Percentiles rank a stretch among this genome's conserved stretches.
These are phyloP conservation scores for Leccinum olivaceoglutinosum DNA, from an alignment of 1,284 basidiomycete species.

Conservation along the genomic window DNA sequence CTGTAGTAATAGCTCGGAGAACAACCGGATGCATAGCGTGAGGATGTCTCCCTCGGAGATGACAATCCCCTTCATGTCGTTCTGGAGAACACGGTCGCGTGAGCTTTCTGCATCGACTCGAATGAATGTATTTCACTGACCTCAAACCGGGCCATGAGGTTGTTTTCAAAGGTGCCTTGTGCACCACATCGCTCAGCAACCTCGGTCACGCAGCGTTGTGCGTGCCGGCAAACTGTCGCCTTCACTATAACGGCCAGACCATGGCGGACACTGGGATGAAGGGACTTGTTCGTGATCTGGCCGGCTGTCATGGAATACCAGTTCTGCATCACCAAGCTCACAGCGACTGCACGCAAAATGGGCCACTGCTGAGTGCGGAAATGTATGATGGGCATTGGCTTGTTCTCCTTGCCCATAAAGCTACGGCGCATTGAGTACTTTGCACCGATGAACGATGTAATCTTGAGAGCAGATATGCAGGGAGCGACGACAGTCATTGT, in stretches of 20 bases:
- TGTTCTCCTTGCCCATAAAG: slow-evolving; percentile 36
- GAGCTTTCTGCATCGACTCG: slow-evolving; percentile 1
- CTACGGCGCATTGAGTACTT: slow-evolving; percentile 46
- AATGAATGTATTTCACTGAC: slow-evolving; percentile 26
- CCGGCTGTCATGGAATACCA: slow-evolving; percentile 39
- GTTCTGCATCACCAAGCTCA: slow-evolving; percentile 40
- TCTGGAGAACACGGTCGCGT: slow-evolving; percentile 28
- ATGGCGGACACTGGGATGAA: slow-evolving; percentile 29
- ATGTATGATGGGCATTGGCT: slow-evolving; percentile 13
- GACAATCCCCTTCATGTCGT: slow-evolving; percentile 43
- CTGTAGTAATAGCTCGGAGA: slow-evolving; percentile 44
- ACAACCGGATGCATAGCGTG: slow-evolving; percentile 47
- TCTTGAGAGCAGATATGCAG: slow-evolving; percentile 29
- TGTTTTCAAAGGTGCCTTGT: slow-evolving; percentile 51
- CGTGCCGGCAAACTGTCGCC: slow-evolving; percentile 9
- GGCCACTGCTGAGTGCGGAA: slow-evolving; percentile 58
- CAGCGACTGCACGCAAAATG: slow-evolving; percentile 41
- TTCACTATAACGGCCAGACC: too few species aligned
- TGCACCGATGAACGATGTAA: slow-evolving; percentile 40
- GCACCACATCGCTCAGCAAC: slow-evolving; percentile 50
- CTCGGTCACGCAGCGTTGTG: slow-evolving; percentile 41
- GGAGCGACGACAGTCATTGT: slow-evolving; percentile 44
- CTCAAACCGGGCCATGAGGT: slow-evolving; percentile 47
- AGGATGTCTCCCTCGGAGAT: slow-evolving; percentile 53
- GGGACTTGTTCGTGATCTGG: slow-evolving; percentile 30